Conservation (phyloP, 345 rosid genomes). For the Reutealis trisperma region DNA sequence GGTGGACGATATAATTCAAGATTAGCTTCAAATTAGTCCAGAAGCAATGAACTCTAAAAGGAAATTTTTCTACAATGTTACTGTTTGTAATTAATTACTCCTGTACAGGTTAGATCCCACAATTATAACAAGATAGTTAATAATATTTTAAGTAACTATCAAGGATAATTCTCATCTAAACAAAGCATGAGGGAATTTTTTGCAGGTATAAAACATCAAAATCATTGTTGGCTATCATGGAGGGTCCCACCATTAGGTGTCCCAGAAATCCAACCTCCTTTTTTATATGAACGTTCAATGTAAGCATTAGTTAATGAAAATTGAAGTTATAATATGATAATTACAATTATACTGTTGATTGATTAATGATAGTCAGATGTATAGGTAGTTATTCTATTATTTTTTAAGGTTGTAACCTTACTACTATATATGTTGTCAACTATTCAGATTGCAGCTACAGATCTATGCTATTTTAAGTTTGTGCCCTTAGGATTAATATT, state of each 20-base stretch:
- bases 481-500: too few relatives aligned
- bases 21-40: constrained; percentile 16
- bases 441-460: not conserved
- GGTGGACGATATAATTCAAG: constrained; percentile 25
- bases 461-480: too few relatives aligned
- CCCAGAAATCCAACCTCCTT: not conserved
- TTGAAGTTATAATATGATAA: not conserved
- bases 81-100: constrained; percentile 11
- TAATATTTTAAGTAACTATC: constrained; percentile 5
- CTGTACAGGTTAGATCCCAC: not conserved
- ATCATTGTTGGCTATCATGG: constrained; percentile 14
- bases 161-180: not conserved
- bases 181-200: constrained; percentile 28
- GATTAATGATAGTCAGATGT: not conserved
- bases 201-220: constrained; percentile 7
- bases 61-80: not conserved
- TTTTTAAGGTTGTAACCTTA: not conserved
- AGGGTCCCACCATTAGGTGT: constrained; percentile 26
- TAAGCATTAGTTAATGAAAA: not conserved
- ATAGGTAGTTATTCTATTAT: not conserved
- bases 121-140: not conserved
- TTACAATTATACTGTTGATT: not conserved
- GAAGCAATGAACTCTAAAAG: constrained; percentile 17
- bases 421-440: not conserved
- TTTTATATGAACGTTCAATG: constrained; percentile 1